Conservation (phyloP, 129 eudicot species). For the Tanacetum coccineum region DNA sequence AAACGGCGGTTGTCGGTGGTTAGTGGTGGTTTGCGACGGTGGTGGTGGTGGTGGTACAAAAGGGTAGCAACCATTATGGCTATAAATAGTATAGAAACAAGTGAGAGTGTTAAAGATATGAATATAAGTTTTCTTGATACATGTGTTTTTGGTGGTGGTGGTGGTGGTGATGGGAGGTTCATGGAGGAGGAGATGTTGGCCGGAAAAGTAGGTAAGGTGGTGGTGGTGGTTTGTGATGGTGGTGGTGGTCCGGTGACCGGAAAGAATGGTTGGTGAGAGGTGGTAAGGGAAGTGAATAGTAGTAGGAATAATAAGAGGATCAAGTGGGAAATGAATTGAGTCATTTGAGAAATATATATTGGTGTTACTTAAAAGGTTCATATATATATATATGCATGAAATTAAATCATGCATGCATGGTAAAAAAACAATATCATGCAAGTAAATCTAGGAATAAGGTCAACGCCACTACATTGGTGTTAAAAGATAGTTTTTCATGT, state of each 20-base stretch:
- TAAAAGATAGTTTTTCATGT: too few species aligned
- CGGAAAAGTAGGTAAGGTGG: slow-evolving; percentile 60
- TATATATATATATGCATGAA: neutral
- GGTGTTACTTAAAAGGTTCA: neutral
- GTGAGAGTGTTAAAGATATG: slow-evolving; percentile 42
- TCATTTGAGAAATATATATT: slow-evolving; percentile 10
- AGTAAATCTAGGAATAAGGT: too few species aligned
- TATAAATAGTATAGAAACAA: slow-evolving; percentile 32
- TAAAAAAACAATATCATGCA: neutral
- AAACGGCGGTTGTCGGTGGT: slow-evolving; percentile 39
- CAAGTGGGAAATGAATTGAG: slow-evolving; percentile 3
- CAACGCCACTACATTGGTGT: too few species aligned
- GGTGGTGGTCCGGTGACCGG: slow-evolving; percentile 34
- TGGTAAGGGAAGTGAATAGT: slow-evolving; percentile 28
- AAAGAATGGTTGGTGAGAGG: slow-evolving; percentile 74
- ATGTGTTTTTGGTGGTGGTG: slow-evolving; percentile 30
- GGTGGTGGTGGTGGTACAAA: slow-evolving; percentile 34
- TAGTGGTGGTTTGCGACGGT: slow-evolving; percentile 18
- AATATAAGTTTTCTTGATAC: slow-evolving; percentile 43
- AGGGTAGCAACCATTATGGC: slow-evolving; percentile 35
- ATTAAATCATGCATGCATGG: too few species aligned
- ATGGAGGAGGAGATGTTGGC: slow-evolving; percentile 76
- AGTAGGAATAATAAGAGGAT: neutral
- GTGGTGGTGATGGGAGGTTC: slow-evolving; percentile 32
- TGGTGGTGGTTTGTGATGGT: slow-evolving; percentile 33